phyloP scores from a whole-genome alignment of 2,329 filamentous ascomycete species.

The Podosphaera aphanis region DNA sequence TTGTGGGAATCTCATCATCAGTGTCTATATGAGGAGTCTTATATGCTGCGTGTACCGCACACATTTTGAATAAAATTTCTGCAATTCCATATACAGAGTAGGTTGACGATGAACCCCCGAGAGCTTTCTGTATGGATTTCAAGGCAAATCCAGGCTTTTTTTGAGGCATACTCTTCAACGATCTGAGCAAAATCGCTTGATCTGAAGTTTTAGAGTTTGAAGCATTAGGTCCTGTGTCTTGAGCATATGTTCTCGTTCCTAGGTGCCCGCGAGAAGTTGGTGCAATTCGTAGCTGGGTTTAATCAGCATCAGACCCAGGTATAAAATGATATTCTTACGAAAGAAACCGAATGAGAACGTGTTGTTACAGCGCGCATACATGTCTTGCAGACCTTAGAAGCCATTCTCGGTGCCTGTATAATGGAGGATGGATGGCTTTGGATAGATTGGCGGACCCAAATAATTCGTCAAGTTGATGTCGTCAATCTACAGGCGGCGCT shows the following conservation, averaged over 20 bases:
- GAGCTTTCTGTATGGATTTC: background rate
- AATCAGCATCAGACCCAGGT: background rate
- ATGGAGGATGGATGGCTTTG: no score
- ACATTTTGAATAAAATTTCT: conserved; percentile 32
- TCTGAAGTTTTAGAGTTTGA: background rate
- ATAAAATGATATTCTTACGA: background rate
- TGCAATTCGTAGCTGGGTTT: background rate
- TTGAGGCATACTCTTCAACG: background rate
- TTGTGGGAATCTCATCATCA: conserved; percentile 40
- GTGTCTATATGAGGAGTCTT: conserved; percentile 8
- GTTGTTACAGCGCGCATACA: background rate
- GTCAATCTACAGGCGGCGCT: no score
- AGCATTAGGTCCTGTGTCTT: background rate
- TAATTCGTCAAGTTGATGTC: no score
- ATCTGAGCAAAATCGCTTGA: background rate
- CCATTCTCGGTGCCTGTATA: background rate
- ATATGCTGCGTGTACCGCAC: conserved; percentile 11
- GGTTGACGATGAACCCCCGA: conserved; percentile 16
- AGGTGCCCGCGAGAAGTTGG: background rate
- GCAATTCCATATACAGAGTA: conserved; percentile 66
- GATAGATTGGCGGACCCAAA: no score
- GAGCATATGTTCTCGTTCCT: background rate
- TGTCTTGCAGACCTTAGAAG: background rate
- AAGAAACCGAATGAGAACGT: background rate
- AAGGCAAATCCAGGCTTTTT: background rate